Percentiles rank a stretch among this genome's conserved stretches.
Conservation (phyloP, 2,329 filamentous ascomycete species). For the Aureobasidium melanogenum region DNA sequence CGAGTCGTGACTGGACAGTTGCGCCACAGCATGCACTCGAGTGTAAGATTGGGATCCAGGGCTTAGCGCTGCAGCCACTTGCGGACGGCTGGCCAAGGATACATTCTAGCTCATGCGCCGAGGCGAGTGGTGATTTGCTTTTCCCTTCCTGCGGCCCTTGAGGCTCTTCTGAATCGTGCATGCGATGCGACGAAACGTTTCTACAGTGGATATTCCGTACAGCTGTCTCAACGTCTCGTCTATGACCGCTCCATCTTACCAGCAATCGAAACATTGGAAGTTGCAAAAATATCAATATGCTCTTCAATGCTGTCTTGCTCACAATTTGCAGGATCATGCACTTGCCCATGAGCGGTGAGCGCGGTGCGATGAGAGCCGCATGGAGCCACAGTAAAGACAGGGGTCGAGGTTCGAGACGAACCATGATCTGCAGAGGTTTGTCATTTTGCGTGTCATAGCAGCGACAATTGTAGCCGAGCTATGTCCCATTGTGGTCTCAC, state of each 20-base stretch:
- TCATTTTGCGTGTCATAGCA: neutral
- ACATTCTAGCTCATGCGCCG: slow-evolving; percentile 18
- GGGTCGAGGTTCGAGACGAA: slow-evolving; percentile 6
- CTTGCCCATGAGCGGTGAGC: slow-evolving; percentile 6
- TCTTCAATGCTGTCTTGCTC: neutral
- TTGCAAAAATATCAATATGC: neutral
- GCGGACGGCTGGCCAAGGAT: slow-evolving; percentile 10
- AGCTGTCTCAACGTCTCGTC: neutral
- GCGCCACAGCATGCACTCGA: slow-evolving; percentile 12
- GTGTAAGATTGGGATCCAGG: slow-evolving; percentile 8
- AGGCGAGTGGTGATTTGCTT: slow-evolving; percentile 9
- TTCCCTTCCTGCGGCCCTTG: slow-evolving; percentile 3
- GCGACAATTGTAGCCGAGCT: neutral
- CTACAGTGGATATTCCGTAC: neutral
- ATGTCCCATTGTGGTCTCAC: neutral
- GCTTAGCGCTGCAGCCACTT: slow-evolving; percentile 7
- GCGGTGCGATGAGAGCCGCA: neutral
- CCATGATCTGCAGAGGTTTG: slow-evolving; percentile 8
- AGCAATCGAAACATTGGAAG: neutral
- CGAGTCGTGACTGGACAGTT: slow-evolving; percentile 11
- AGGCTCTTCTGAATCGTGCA: slow-evolving; percentile 7
- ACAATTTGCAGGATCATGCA: neutral
- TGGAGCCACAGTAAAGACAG: neutral
- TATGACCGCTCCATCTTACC: neutral
- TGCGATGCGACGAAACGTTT: neutral